Percentiles rank a stretch among this genome's conserved stretches.
phyloP scores from a whole-genome alignment of 129 eudicot genomes.

The Artemisia argyi region DNA sequence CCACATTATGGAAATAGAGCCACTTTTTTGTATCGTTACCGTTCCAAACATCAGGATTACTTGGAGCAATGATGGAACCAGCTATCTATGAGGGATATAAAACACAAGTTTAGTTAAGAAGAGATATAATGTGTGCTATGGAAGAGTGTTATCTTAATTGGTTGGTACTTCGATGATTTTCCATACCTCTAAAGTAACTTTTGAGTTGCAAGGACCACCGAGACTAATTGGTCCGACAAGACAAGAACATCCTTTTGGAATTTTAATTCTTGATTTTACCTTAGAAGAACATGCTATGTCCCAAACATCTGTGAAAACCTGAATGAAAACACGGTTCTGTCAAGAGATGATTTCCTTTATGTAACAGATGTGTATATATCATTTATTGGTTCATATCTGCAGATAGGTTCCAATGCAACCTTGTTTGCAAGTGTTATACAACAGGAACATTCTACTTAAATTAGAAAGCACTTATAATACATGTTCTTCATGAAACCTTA shows the following conservation, averaged over 20 bases:
- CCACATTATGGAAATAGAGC: conserved; percentile 72
- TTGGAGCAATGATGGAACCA: conserved; percentile 76
- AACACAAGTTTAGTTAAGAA: background rate
- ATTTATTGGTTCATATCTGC: no score
- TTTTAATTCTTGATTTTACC: conserved; percentile 48
- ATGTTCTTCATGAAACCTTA: no score
- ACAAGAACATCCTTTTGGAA: conserved; percentile 45
- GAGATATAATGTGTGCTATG: background rate
- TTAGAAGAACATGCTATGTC: conserved; percentile 60
- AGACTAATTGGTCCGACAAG: conserved; percentile 62
- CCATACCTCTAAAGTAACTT: conserved; percentile 65
- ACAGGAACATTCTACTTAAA: no score
- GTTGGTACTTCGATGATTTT: background rate
- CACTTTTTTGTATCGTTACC: conserved; percentile 67
- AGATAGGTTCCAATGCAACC: no score
- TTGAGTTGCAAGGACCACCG: conserved; percentile 65
- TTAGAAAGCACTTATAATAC: no score
- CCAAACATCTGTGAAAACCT: conserved; percentile 79
- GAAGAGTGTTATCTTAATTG: background rate
- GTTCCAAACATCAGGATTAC: conserved; percentile 72
- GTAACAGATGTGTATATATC: no score
- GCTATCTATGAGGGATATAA: conserved; percentile 44
- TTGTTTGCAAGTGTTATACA: no score
- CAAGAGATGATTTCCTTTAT: no score
- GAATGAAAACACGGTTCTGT: conserved; percentile 8